These are phyloP conservation scores for Amanita exitialis DNA, from an alignment of 768 basidiomycete species.

Conservation along the genomic window DNA sequence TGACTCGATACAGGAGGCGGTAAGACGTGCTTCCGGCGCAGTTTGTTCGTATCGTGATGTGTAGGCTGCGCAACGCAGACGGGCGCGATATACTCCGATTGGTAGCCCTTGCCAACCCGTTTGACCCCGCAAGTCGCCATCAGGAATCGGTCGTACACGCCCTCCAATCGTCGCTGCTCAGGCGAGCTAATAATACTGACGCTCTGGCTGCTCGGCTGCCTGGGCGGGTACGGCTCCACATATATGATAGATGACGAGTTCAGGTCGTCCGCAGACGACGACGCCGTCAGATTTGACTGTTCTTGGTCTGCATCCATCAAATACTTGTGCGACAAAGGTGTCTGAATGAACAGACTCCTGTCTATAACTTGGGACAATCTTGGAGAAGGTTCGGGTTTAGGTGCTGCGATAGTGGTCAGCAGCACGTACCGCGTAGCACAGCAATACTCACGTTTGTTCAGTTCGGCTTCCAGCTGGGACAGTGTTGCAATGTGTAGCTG, in stretches of 20 bases:
- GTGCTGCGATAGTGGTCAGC: conserved; percentile 17
- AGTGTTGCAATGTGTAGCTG: conserved; percentile 59
- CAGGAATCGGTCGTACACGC: conserved; percentile 73
- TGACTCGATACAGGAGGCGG: conserved; percentile 67
- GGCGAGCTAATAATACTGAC: conserved; percentile 40
- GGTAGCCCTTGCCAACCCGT: conserved; percentile 72
- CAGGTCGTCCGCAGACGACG: conserved; percentile 40
- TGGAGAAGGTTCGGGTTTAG: conserved; percentile 32
- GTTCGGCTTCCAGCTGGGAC: conserved; percentile 52
- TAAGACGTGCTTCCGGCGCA: conserved; percentile 38
- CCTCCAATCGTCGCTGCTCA: conserved; percentile 51
- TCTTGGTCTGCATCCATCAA: conserved; percentile 17
- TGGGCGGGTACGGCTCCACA: conserved; percentile 55
- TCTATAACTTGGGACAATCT: conserved; percentile 63
- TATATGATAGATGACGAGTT: conserved; percentile 45
- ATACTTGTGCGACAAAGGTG: conserved; percentile 32
- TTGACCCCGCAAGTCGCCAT: conserved; percentile 78
- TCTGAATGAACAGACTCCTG: conserved; percentile 55
- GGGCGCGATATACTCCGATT: conserved; percentile 52
- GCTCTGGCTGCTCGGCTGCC: conserved; percentile 27
- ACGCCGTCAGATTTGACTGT: conserved; percentile 14
- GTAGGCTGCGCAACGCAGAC: conserved; percentile 21
- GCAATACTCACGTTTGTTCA: conserved; percentile 44
- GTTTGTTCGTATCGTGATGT: conserved; percentile 9
- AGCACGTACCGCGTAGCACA: background rate